Evolutionary conservation across 179 eudicot species (phyloP).

Genomic region (Sideroxylon spinosum): DNA sequence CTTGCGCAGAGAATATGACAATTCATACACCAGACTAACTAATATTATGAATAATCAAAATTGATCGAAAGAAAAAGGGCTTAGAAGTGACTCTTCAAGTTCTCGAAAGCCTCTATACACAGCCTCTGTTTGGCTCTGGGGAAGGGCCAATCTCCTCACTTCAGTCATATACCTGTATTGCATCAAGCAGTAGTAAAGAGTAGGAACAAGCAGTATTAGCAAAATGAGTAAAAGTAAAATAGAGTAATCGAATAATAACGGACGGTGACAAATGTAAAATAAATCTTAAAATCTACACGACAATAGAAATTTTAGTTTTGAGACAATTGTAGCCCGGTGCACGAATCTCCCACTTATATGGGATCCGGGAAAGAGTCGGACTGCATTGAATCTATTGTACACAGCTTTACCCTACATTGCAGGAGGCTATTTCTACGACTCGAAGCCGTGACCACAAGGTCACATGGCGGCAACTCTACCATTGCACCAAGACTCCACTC

Average conservation of each 20-base stretch:
- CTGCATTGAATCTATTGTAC: no score
- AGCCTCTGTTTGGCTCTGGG: conserved; percentile 71
- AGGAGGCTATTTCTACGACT: no score
- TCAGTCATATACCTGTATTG: conserved; percentile 78
- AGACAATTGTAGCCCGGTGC: not conserved
- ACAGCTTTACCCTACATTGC: no score
- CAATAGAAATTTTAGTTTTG: not conserved
- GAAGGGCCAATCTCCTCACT: conserved; percentile 74
- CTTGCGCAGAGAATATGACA: not conserved
- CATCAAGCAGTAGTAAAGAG: not conserved
- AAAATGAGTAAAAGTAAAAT: not conserved
- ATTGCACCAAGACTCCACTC: no score
- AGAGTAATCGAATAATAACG: not conserved
- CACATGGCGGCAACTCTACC: no score
- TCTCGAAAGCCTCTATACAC: conserved; percentile 76
- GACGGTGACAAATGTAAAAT: not conserved
- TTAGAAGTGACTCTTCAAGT: conserved; percentile 77
- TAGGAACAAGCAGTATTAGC: not conserved
- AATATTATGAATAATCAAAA: conserved; percentile 25
- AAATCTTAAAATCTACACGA: not conserved
- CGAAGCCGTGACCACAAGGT: no score
- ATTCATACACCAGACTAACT: not conserved
- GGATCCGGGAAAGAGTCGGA: no score
- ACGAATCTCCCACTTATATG: no score
- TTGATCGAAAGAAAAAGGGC: conserved; percentile 49